phyloP scores from a whole-genome alignment of 441 rosid genomes.

The Populus tomentosa region DNA sequence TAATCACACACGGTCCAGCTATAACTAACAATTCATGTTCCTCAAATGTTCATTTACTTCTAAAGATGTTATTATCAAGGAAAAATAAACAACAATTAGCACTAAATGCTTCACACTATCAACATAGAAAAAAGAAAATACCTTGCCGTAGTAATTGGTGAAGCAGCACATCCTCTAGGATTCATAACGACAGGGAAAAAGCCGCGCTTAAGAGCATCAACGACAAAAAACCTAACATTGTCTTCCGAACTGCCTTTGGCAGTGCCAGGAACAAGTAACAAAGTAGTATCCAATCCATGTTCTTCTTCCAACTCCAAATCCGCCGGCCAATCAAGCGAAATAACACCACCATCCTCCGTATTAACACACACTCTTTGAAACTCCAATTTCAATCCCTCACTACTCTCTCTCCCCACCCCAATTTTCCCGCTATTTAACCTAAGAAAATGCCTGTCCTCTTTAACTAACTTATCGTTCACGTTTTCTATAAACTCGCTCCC shows the following conservation, averaged over 20 bases:
- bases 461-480: conserved; percentile 60
- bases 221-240: conserved; percentile 52
- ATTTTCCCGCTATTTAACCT: conserved; percentile 62
- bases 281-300: conserved; percentile 80
- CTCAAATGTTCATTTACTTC: background rate
- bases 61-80: background rate
- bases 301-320: conserved; percentile 72
- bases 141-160: conserved; percentile 91
- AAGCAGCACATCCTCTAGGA: conserved; percentile 96
- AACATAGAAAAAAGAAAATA: conserved; percentile 12
- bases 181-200: conserved; percentile 92
- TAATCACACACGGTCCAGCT: background rate
- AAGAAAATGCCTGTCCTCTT: conserved; percentile 78
- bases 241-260: conserved; percentile 68
- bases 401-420: conserved; percentile 15
- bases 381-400: conserved; percentile 33
- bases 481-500: conserved; percentile 45
- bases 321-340: conserved; percentile 91
- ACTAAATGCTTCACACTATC: no score
- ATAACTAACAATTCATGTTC: background rate
- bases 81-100: background rate
- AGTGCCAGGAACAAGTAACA: conserved; percentile 80
- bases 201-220: conserved; percentile 59
- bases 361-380: conserved; percentile 69
- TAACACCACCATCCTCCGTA: conserved; percentile 74